A percentile compares a stretch with the other conserved stretches of the same genome.
phyloP scores from a whole-genome alignment of 257 asterid genomes.

The Solanum rostratum region DNA sequence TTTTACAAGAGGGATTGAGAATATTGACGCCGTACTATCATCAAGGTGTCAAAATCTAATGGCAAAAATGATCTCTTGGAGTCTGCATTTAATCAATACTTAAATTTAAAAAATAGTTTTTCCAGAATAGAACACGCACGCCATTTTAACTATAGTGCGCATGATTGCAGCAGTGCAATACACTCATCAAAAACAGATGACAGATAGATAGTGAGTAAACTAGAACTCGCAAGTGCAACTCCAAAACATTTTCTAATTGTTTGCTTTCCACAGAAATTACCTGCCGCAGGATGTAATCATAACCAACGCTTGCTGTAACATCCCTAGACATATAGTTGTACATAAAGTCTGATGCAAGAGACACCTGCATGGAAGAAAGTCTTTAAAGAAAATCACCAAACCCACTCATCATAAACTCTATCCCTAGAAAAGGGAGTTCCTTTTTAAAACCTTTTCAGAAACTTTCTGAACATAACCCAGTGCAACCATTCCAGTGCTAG shows the following conservation, averaged over 20 bases:
- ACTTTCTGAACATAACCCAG: constrained; percentile 72
- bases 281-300: constrained; percentile 70
- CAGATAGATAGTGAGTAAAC: not conserved
- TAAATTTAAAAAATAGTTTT: not conserved
- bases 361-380: constrained; percentile 32
- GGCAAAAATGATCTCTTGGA: not conserved
- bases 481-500: constrained; percentile 74
- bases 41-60: not conserved
- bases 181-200: not conserved
- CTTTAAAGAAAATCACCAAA: not conserved
- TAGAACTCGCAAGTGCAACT: not conserved
- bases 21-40: not conserved
- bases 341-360: constrained; percentile 74
- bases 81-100: not conserved
- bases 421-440: not conserved
- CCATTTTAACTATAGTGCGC: not conserved
- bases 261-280: constrained; percentile 13
- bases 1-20: not conserved
- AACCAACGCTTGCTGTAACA: constrained; percentile 64
- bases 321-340: constrained; percentile 63
- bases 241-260: not conserved
- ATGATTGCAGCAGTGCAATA: not conserved
- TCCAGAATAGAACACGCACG: not conserved
- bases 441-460: constrained; percentile 38
- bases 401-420: not conserved